Base-by-base conservation (phyloP, 1,284 basidiomycete genomes). In the Tilletiaria anomala region DNA sequence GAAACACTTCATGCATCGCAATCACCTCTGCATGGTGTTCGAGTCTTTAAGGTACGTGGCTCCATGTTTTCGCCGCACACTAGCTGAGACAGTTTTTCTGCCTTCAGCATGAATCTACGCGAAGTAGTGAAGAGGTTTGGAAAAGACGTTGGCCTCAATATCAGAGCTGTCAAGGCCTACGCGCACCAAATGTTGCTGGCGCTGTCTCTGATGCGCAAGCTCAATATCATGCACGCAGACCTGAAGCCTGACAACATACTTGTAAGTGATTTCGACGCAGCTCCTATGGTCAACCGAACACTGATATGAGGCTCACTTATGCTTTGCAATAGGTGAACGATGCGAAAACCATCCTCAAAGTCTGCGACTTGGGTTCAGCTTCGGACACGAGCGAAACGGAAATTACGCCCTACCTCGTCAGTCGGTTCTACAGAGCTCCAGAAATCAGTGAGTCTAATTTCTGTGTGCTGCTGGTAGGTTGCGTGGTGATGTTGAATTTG, bases 41-140 rank as follows among this genome's bases (percentile, higher is more conserved):
- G 93, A 99, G 68, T 82, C 78, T 29, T 66, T 96, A 61, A 89
- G 40, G 35, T 36, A 10, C 15, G 34, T n/a, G 24, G n/a, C n/a
- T n/a, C n/a, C n/a, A n/a, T n/a, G n/a, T n/a, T n/a, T n/a, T n/a
- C 12, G 17, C 12, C 14, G 34, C 37, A 17, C 37, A 35, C 6
- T 35, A 38, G n/a, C n/a, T n/a, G n/a, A n/a, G n/a, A n/a, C n/a
- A n/a, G n/a, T n/a, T n/a, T n/a, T n/a, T 22, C 29, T 45, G 39
- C 36, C 14, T 39, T 39, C 10, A 53, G 87, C 61, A 93, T 97
- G 86, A 97, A 99, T 64, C 74, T 99, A 19, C 83, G 93, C 48
- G 91, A 97, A 47, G 86, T 97, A 16, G 83, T 97, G 43, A 96
- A 96, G 68, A 79, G 88, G n/a, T 97, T 96, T 65, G 93, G 93